phyloP scores from a whole-genome alignment of 1,284 basidiomycete genomes.

The Lentinula novae-zelandiae region DNA sequence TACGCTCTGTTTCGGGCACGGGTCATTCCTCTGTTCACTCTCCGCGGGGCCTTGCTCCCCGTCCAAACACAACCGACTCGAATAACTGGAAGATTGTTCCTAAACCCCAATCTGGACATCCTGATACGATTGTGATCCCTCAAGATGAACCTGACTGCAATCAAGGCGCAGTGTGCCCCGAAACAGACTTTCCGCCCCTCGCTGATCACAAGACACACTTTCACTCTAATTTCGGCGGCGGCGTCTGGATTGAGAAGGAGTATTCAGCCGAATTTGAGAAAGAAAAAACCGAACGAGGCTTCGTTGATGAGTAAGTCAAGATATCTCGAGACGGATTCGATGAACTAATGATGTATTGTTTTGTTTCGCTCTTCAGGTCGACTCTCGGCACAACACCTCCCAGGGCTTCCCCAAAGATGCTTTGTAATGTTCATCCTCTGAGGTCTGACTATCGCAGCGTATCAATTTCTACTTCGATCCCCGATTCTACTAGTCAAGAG shows the following conservation, averaged over 20 bases:
- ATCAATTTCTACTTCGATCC: not conserved
- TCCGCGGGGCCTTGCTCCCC: conserved; percentile 7
- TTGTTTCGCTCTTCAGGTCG: not conserved
- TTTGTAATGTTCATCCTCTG: conserved; percentile 1
- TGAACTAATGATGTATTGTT: not conserved
- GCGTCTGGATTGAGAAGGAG: conserved; percentile 27
- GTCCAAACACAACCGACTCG: not conserved
- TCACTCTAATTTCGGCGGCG: conserved; percentile 18
- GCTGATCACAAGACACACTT: conserved; percentile 21
- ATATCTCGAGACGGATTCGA: not conserved
- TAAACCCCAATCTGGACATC: conserved; percentile 11
- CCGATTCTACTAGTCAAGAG: not conserved
- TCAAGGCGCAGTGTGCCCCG: conserved; percentile 23
- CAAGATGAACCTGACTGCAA: not conserved
- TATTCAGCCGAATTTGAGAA: conserved; percentile 5
- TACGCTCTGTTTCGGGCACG: conserved; percentile 9
- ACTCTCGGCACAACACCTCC: not conserved
- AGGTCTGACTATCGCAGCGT: not conserved
- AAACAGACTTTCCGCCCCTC: conserved; percentile 41
- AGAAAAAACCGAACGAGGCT: not conserved
- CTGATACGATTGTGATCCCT: not conserved
- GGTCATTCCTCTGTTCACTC: not conserved
- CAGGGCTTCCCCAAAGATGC: not conserved
- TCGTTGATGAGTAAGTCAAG: conserved; percentile 11
- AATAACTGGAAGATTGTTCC: not conserved